These are phyloP conservation scores for Candida coleopterorum DNA, from an alignment of 805 yeast genomes.

Conservation along the genomic window DNA sequence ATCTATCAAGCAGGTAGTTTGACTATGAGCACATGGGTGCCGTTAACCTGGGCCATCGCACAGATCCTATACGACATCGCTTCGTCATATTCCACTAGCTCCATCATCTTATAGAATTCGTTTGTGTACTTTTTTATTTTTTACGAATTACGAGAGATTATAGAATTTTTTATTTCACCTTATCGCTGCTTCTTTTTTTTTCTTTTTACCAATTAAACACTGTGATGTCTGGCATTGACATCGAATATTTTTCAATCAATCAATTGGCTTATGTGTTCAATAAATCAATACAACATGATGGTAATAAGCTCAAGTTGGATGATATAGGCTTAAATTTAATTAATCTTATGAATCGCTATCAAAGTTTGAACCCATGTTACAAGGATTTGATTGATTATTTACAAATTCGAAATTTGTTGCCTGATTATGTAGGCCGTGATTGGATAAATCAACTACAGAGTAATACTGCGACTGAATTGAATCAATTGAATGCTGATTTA, in stretches of 20 bases:
- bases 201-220: not conserved
- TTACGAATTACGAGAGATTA: not conserved
- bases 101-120: conserved; percentile 15
- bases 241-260: conserved; percentile 11
- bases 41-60: conserved; percentile 73
- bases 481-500: not conserved
- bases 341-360: conserved; percentile 20
- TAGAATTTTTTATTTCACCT: not conserved
- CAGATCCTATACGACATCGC: conserved; percentile 64
- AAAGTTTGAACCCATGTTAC: conserved; percentile 17
- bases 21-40: conserved; percentile 94
- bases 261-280: conserved; percentile 9
- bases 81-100: conserved; percentile 56
- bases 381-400: conserved; percentile 8
- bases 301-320: not conserved
- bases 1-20: conserved; percentile 77
- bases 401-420: not conserved
- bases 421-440: not conserved
- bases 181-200: not conserved
- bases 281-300: conserved; percentile 2
- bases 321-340: conserved; percentile 6
- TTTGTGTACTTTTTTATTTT: too few species aligned
- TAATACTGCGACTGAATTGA: not conserved
- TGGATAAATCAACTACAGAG: not conserved
- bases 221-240: conserved; percentile 2